These are phyloP conservation scores for Cucumis cinereus DNA, from an alignment of 306 rosid species.

Conservation along the genomic window DNA sequence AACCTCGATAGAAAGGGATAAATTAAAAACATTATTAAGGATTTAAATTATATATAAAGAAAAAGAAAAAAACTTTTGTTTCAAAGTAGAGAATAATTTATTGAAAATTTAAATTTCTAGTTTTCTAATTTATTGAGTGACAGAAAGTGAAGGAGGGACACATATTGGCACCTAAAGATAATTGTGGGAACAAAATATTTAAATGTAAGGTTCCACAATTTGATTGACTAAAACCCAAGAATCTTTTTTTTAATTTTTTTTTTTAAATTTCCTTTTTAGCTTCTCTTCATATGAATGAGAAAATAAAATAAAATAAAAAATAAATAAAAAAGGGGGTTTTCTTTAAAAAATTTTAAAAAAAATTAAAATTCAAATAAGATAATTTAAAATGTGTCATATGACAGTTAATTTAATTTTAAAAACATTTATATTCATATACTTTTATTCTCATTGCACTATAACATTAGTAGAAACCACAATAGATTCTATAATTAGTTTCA, in stretches of 20 bases:
- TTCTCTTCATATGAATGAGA: neutral
- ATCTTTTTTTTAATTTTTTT: neutral
- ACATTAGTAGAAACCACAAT: neutral
- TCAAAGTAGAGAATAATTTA: neutral
- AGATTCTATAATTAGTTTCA: neutral
- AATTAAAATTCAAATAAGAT: neutral
- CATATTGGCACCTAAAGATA: neutral
- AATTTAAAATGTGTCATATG: neutral
- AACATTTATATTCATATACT: neutral
- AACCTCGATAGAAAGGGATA: neutral
- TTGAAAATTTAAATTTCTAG: neutral
- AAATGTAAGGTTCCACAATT: neutral
- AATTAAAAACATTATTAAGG: neutral
- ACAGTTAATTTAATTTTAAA: neutral
- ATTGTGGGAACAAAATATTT: neutral
- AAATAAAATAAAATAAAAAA: no score
- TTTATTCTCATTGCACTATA: neutral
- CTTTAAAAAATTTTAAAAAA: no score
- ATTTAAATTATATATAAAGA: neutral
- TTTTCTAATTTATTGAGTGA: neutral
- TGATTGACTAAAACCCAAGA: constrained; percentile 3
- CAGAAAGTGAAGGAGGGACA: neutral
- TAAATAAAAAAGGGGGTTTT: neutral
- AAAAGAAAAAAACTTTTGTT: neutral
- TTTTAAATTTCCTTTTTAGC: neutral